Conservation (phyloP, 306 rosid species). For the Comarum palustre region DNA sequence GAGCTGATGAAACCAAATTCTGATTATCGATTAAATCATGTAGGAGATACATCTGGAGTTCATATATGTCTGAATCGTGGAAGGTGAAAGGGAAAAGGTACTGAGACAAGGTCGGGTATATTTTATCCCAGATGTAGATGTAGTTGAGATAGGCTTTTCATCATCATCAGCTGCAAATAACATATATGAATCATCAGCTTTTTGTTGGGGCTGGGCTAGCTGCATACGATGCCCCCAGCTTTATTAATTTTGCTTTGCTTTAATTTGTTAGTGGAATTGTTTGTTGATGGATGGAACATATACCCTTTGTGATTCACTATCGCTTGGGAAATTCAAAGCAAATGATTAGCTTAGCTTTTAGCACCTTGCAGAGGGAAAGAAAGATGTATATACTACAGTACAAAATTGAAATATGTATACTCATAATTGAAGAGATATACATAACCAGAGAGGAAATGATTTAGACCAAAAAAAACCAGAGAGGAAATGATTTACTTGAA, state of each 20-base stretch:
- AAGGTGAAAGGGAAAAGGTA: neutral
- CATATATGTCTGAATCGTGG: constrained; percentile 3
- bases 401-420: neutral
- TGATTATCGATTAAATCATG: neutral
- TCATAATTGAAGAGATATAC: neutral
- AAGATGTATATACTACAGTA: neutral
- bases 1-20: neutral
- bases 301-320: constrained; percentile 55
- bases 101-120: constrained; percentile 1
- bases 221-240: constrained; percentile 42
- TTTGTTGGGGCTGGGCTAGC: constrained; percentile 27
- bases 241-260: constrained; percentile 13
- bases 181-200: constrained; percentile 33
- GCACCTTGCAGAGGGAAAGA: neutral
- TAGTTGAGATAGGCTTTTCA: constrained; percentile 41
- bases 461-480: no score
- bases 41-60: neutral
- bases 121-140: constrained; percentile 12
- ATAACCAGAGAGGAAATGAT: neutral
- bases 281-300: constrained; percentile 63
- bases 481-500: constrained; percentile 16
- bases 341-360: constrained; percentile 52
- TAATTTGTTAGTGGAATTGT: constrained; percentile 41
- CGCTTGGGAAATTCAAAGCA: constrained; percentile 58
- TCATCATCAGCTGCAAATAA: constrained; percentile 23